Evolutionary conservation across 1,139 yeast species (phyloP), one percentile per base, ranked within the genome.

Genomic region (Lodderomyces beijingensis): DNA sequence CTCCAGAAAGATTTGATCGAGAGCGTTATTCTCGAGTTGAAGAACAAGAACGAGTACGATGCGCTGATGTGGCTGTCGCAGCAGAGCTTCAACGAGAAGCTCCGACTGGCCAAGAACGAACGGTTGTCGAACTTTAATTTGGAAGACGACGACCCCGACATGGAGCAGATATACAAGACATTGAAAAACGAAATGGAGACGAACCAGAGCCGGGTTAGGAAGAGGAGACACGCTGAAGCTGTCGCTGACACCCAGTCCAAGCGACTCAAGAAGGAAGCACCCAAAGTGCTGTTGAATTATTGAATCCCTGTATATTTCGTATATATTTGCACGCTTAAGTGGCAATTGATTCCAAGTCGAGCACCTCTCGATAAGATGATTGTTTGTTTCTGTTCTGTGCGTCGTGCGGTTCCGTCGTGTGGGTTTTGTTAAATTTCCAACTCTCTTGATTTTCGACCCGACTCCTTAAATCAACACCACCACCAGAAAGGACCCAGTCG

Each of bases 1-100:
- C 74, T 77, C 15, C 77, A 79, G 47, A 73, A 74, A 36, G 87
- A 81, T 35, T 53, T 79, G 31, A 72, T 79, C 1, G 71, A 71
- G 30, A 78, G 72, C 39, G 55, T 74, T 3, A 41, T 84, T 18
- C 54, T 66, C 1, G 74, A 70, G 12, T 38, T 46, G 32, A 45
- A 44, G 13, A 38, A 35, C 19, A 22, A 31, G 13, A 16, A 21
- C 3, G 23, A 24, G 15, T 18, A 3, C n/a, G 39, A 43, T n/a
- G 14, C 43, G 23, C 36, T 48, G 46, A 38, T 7, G 11, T 52
- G 6, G 42, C 58, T 7, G 4, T 32, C 50, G 5, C 44, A 49
- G 26, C 51, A 51, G 4, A 27, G 28, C 4, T 62, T 64, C 30
- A 27, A 53, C 6, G 36, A 42, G 2, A 35, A 39, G 0, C 39